Evolutionary conservation across 371 early-diverging fungal genomes (phyloP).

Genomic region (Apophysomyces trapeziformis): DNA sequence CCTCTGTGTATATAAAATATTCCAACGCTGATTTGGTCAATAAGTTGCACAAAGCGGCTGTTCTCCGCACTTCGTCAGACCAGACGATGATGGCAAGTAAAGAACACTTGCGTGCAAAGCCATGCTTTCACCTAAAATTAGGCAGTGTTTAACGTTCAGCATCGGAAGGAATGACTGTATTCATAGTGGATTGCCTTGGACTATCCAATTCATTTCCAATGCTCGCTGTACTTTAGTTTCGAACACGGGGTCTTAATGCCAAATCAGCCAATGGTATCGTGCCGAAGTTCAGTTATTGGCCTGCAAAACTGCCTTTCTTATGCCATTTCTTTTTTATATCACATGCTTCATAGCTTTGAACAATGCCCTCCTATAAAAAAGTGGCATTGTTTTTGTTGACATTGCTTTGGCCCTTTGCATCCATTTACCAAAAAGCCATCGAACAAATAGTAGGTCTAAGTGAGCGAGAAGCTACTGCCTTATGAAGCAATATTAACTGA

Average conservation of each 20-base stretch:
- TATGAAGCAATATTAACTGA: no score
- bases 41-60: slow-evolving; percentile 9
- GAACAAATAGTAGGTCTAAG: no score
- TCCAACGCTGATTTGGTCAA: slow-evolving; percentile 10
- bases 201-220: no score
- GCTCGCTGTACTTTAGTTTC: no score
- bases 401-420: no score
- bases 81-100: background rate
- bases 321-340: background rate
- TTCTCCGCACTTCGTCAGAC: slow-evolving; percentile 5
- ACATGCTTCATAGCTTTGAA: background rate
- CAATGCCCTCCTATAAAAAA: background rate
- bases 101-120: no score
- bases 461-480: no score
- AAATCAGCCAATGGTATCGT: slow-evolving; percentile 10
- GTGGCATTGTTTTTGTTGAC: background rate
- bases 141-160: background rate
- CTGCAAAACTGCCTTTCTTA: background rate
- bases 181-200: no score
- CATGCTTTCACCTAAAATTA: background rate
- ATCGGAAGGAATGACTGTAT: background rate
- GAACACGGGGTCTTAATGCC: slow-evolving; percentile 11
- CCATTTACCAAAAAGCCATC: no score
- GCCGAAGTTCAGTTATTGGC: background rate
- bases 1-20: background rate